Base-by-base conservation (phyloP, 2,329 filamentous ascomycete species). In the Stagonosporopsis rhizophila region DNA sequence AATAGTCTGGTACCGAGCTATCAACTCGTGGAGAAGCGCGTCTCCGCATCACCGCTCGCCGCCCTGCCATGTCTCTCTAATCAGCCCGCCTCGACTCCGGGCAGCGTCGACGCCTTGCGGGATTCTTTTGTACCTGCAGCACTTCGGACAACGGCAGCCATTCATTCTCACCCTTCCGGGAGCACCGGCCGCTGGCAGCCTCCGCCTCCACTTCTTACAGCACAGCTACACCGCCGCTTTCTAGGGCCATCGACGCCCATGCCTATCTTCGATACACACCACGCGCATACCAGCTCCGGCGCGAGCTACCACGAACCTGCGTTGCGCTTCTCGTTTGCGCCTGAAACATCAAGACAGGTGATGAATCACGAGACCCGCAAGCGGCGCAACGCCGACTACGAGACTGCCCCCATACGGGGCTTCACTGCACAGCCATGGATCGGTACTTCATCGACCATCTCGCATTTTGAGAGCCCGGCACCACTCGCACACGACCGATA, bases 401-500 rank as follows among this genome's bases (percentile, higher is more conserved):
- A 59, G 44, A 48, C 34, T 41, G 49, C 62, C 2, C 40, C 64
- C 27, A 50, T 67, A 20, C 58, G 66, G 15, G 56, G 58, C 27
- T 44, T 51, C 52, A 49, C 52, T 27, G 27, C 63, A 38, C 50
- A 59, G 44, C 51, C 61, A 28, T 74, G 69, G 71, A 53, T 56
- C 23, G 48, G 62, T 35, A 48, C 39, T 19, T 61, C 49, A 45
- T 68, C 69, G 35, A 67, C 69, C 34, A 65, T 60, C 35, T 59
- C 61, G 8, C 59, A 68, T 37, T 60, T 66, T 46, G 71, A 46
- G 60, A 79, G 67, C 51, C 81, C 80, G 15, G 71, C 74, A 25
- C 78, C 78, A 3, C 76, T 82, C 45, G 81, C 82, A 14, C 82
- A 83, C 67, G 81, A 83, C 44, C 76, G 75, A 60, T 84, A 85